Conservation (phyloP, 73 alveolate genomes). For the Blepharisma japonicum region DNA sequence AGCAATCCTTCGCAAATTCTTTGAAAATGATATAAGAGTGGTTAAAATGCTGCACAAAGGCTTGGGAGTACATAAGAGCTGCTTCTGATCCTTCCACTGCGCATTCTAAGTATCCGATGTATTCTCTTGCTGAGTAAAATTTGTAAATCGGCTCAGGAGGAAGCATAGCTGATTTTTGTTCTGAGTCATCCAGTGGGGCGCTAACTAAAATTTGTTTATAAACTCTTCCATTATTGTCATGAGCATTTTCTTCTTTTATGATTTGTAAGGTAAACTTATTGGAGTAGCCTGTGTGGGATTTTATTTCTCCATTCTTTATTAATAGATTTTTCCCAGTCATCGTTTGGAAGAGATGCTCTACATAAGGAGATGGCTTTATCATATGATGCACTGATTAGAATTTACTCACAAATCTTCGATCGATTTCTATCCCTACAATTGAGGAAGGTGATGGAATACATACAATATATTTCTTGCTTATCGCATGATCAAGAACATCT, state of each 20-base stretch:
- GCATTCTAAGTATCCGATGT: background rate
- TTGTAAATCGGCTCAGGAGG: conserved; percentile 23
- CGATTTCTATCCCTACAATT: background rate
- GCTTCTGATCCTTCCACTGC: conserved; percentile 26
- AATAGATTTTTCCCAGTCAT: conserved; percentile 25
- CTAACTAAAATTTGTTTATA: conserved; percentile 15
- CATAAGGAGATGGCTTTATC: conserved; percentile 31
- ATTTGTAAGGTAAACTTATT: conserved; percentile 21
- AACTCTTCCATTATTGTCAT: conserved; percentile 10
- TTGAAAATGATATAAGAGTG: conserved; percentile 14
- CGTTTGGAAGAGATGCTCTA: conserved; percentile 21
- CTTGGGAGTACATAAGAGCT: conserved; percentile 14
- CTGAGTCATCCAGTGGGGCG: conserved; percentile 6
- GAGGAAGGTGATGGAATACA: conserved; percentile 16
- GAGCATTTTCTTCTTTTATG: conserved; percentile 31
- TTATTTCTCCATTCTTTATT: conserved; percentile 21
- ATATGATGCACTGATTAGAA: conserved; percentile 21
- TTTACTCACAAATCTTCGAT: conserved; percentile 10
- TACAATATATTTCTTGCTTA: conserved; percentile 7
- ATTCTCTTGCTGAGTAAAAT: background rate
- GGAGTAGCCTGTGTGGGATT: conserved; percentile 13
- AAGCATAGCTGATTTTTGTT: background rate
- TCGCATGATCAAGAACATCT: conserved; percentile 23
- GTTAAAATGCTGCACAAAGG: conserved; percentile 19
- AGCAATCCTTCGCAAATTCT: conserved; percentile 19